Conservation (phyloP, 192 early-diverging fungal genomes). For the Backusella westeae region DNA sequence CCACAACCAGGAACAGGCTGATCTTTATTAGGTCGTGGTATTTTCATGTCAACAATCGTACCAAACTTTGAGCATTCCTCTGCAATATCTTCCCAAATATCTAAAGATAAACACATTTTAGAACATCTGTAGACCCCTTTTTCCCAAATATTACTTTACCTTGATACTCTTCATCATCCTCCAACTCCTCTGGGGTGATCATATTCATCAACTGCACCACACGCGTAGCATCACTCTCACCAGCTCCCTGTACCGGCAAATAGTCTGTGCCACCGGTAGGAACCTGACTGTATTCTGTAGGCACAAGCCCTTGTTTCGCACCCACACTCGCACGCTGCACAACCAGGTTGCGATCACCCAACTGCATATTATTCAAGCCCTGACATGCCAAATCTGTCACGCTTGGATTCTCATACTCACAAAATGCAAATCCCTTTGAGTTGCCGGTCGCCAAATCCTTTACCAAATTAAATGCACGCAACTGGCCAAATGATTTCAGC, state of each 20-base stretch:
- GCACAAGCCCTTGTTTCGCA: conserved; percentile 49
- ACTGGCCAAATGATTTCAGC: conserved; percentile 88
- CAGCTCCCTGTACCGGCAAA: conserved; percentile 33
- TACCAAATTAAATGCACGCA: conserved; percentile 90
- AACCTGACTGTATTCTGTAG: conserved; percentile 12
- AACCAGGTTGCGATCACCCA: conserved; percentile 89
- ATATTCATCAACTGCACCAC: conserved; percentile 93
- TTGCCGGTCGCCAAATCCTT: conserved; percentile 56
- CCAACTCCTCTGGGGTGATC: conserved; percentile 83
- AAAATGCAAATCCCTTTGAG: conserved; percentile 85
- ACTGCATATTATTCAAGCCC: conserved; percentile 92
- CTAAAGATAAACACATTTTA: conserved; percentile 27
- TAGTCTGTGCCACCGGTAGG: neutral
- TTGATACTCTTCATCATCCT: conserved; percentile 82
- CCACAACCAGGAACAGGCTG: conserved; percentile 69
- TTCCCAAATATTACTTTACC: conserved; percentile 42
- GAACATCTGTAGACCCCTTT: neutral
- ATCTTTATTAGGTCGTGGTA: conserved; percentile 72
- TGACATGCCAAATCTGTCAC: conserved; percentile 93
- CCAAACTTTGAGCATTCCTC: conserved; percentile 92
- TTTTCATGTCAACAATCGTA: conserved; percentile 65
- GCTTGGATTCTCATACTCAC: conserved; percentile 86
- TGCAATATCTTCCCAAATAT: conserved; percentile 88
- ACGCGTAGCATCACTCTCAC: conserved; percentile 66
- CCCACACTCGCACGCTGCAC: conserved; percentile 93